Evolutionary conservation across 176 grass and related monocot species (phyloP).

Genomic region (Aegilops umbellulata): DNA sequence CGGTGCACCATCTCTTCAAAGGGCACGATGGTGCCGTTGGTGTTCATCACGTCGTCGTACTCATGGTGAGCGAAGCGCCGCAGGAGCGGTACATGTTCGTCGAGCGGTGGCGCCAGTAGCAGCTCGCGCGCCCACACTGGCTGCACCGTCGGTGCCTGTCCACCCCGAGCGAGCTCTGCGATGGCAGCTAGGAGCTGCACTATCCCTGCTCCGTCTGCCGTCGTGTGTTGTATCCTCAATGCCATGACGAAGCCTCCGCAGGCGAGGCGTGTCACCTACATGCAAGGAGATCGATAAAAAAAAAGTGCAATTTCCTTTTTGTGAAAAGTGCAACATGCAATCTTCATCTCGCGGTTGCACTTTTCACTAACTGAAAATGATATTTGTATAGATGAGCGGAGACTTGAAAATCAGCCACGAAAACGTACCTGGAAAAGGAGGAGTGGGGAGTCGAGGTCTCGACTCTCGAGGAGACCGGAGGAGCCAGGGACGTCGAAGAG

Average conservation of each 20-base stretch:
- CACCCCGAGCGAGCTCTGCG: constrained; percentile 54
- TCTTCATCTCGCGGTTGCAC: too few species aligned
- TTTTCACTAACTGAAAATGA: too few species aligned
- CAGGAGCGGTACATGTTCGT: too few species aligned
- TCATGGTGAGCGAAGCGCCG: constrained; percentile 46
- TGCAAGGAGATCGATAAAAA: too few species aligned
- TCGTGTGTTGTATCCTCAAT: constrained; percentile 49
- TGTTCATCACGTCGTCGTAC: constrained; percentile 66
- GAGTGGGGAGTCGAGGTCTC: neutral
- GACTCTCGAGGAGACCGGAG: too few species aligned
- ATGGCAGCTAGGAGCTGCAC: constrained; percentile 49
- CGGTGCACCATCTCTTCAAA: constrained; percentile 45
- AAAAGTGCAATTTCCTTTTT: too few species aligned
- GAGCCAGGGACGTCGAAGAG: neutral
- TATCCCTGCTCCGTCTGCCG: constrained; percentile 47
- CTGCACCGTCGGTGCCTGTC: constrained; percentile 15
- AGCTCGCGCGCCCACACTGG: constrained; percentile 57
- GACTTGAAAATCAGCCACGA: too few species aligned
- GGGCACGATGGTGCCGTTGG: constrained; percentile 38
- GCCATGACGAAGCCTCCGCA: constrained; percentile 52
- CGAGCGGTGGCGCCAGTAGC: constrained; percentile 23
- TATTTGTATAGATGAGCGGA: too few species aligned
- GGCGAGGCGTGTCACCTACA: constrained; percentile 56
- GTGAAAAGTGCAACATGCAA: too few species aligned
- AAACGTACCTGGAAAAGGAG: neutral